These are phyloP conservation scores for Bertia moriformis DNA, from an alignment of 2,329 filamentous ascomycete genomes.

Conservation along the genomic window DNA sequence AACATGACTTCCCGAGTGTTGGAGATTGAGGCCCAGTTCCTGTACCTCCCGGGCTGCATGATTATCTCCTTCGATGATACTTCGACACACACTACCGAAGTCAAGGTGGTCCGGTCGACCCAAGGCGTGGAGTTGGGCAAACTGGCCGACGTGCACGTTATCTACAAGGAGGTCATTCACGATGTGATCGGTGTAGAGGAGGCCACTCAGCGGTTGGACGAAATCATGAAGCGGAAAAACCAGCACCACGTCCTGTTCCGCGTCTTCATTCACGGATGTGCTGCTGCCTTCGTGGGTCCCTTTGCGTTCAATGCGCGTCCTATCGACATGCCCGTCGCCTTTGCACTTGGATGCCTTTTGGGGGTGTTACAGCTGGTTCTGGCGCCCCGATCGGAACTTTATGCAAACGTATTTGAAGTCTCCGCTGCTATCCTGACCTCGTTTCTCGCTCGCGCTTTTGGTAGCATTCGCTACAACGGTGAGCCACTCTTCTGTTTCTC, in stretches of 20 bases:
- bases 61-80: conserved; percentile 78
- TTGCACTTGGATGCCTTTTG: conserved; percentile 60
- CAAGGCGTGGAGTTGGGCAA: conserved; percentile 64
- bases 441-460: conserved; percentile 54
- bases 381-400: conserved; percentile 60
- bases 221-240: conserved; percentile 27
- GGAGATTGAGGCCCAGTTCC: conserved; percentile 75
- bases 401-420: conserved; percentile 37
- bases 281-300: conserved; percentile 61
- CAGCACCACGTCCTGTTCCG: conserved; percentile 35
- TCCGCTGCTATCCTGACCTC: conserved; percentile 48
- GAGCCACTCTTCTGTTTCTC: conserved; percentile 51
- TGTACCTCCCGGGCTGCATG: conserved; percentile 88
- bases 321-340: conserved; percentile 66
- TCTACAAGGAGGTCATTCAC: conserved; percentile 73
- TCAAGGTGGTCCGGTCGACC: conserved; percentile 54
- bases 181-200: conserved; percentile 61
- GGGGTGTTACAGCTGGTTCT: conserved; percentile 63
- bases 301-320: conserved; percentile 67
- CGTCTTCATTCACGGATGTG: conserved; percentile 60
- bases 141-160: conserved; percentile 58
- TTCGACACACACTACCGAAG: conserved; percentile 62
- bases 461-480: conserved; percentile 41
- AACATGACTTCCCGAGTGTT: conserved; percentile 78
- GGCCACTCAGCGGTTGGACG: conserved; percentile 45